Evolutionary conservation across 768 basidiomycete species (phyloP), one percentile per base, ranked within the genome.

Genomic region (Suillus alpinus): DNA sequence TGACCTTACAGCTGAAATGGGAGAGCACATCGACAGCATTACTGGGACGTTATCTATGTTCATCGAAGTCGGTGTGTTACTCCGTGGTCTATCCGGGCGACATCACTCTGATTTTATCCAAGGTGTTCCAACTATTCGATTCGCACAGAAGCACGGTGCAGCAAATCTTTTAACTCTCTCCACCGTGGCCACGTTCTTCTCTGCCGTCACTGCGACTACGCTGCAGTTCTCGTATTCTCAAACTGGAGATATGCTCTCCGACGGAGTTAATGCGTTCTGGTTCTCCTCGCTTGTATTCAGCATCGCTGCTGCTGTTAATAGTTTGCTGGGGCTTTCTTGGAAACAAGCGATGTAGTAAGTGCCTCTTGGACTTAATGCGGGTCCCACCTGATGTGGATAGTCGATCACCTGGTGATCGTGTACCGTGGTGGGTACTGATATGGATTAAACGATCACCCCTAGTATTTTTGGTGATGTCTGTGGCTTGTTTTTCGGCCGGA

Each of bases 391-490:
- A 63, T 58, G n/a, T n/a, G 43, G 10, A 53, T 56, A 89, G 88
- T 69, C 88, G 88, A 58, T 89, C 87, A 40, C 89, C 88, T 20
- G 85, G 86, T 9, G 84, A 90, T 71, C 84, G 86, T 57, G 87
- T 89, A 46, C 88, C 89, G 0, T 89, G 88, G 88, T 90, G 89
- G 88, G 87, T 90, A 47, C 74, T 89, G 59, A 89, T 89, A 65
- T 91, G 88, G 89, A 90, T 90, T 74, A 89, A 89, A 68, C 78
- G 88, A 23, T 88, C 87, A 0, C 89, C 89, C n/a, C 78, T 91
- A 47, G 86, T 89, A 52, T 89, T 90, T 72, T 81, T 91, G 58
- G 88, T 90, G 50, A 77, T 89, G 67, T 89, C 88, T 36, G 88
- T 90, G 44, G 86, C 87, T 13, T 86, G 85, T 69, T 91, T 91